A percentile compares a stretch with the other conserved stretches of the same genome.
These are phyloP conservation scores for Straminergon stramineum DNA, from an alignment of 225 moss, liverwort and hornwort genomes.

Conservation along the genomic window DNA sequence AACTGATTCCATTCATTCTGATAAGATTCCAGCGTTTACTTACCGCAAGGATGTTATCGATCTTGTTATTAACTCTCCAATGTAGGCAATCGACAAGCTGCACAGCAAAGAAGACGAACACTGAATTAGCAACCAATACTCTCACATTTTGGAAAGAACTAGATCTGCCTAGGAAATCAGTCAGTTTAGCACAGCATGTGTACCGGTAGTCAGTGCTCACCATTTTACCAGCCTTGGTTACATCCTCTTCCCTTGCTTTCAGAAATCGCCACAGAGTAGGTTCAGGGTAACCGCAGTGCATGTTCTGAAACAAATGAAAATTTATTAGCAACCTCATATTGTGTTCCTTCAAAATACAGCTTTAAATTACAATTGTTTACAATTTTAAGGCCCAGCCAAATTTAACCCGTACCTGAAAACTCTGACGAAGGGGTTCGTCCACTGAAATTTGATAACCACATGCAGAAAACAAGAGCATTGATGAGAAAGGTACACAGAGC, in stretches of 20 bases:
- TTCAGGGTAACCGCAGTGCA: constrained; percentile 67
- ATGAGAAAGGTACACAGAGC: not conserved
- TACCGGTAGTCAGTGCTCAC: constrained; percentile 13
- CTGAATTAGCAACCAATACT: not conserved
- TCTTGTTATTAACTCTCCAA: constrained; percentile 82
- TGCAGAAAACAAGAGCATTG: not conserved
- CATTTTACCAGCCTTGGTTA: constrained; percentile 75
- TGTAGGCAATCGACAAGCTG: constrained; percentile 75
- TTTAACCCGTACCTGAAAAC: constrained; percentile 26
- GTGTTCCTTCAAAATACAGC: not conserved
- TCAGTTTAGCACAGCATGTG: not conserved
- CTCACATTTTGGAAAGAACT: not conserved
- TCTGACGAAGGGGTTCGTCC: constrained; percentile 25
- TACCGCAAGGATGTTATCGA: constrained; percentile 83
- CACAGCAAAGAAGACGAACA: not conserved
- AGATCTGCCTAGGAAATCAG: not conserved
- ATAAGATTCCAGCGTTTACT: not conserved
- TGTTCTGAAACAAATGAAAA: constrained; percentile 37
- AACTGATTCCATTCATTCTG: not conserved
- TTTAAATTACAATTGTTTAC: not conserved
- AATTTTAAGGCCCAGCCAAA: not conserved
- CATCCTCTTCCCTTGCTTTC: constrained; percentile 71
- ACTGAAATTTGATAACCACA: constrained; percentile 11
- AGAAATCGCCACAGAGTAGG: constrained; percentile 54
- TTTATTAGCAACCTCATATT: not conserved